Evolutionary conservation across 1,284 basidiomycete genomes (phyloP).

Genomic region (Leccinum cinnamomeum): DNA sequence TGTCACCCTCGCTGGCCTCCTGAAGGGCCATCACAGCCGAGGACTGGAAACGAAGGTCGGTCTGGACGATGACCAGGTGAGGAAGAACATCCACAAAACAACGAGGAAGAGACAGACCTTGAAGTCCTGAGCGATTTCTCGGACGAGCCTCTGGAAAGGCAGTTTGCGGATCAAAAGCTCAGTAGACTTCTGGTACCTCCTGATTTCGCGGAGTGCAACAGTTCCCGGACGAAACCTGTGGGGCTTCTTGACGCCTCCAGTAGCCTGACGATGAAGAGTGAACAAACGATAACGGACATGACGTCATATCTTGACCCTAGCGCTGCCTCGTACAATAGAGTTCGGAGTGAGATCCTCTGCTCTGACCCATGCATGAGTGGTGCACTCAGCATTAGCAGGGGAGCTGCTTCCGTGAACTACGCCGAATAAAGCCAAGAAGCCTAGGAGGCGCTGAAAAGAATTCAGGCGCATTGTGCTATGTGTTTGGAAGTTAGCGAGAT

Average conservation of each 20-base stretch:
- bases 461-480: not conserved
- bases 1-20: constrained; percentile 60
- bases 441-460: constrained; percentile 5
- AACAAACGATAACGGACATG: not conserved
- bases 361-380: not conserved
- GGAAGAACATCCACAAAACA: not conserved
- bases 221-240: constrained; percentile 66
- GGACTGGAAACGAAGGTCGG: constrained; percentile 59
- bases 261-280: constrained; percentile 41
- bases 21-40: constrained; percentile 68
- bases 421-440: constrained; percentile 8
- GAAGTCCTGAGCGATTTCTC: constrained; percentile 73
- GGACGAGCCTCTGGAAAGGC: constrained; percentile 76
- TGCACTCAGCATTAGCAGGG: constrained; percentile 6
- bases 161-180: constrained; percentile 79
- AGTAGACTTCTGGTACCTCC: constrained; percentile 82
- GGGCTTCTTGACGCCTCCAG: constrained; percentile 83
- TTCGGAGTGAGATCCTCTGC: too few relatives aligned
- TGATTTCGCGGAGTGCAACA: constrained; percentile 83
- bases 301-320: constrained; percentile 15
- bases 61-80: constrained; percentile 16
- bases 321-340: not conserved
- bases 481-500: not conserved
- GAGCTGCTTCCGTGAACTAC: not conserved
- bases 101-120: constrained; percentile 47